Conservation (phyloP, 345 rosid species). For the Camelina neglecta region DNA sequence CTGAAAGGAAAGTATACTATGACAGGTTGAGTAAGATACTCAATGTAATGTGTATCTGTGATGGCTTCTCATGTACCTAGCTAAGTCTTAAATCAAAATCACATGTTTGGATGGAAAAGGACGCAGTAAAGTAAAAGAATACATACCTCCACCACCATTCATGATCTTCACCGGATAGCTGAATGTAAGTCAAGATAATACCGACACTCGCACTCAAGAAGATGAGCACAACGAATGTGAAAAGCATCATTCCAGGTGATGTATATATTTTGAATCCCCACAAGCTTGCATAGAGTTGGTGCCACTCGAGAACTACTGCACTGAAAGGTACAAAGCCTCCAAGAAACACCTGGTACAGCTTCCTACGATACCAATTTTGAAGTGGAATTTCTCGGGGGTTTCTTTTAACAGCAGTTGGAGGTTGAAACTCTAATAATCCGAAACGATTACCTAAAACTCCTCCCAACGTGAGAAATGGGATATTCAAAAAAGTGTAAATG, state of each 20-base stretch:
- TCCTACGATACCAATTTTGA: slow-evolving; percentile 65
- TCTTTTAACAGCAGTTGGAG: slow-evolving; percentile 63
- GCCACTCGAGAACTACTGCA: slow-evolving; percentile 71
- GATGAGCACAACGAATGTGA: slow-evolving; percentile 60
- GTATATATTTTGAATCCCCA: slow-evolving; percentile 82
- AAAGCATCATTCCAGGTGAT: slow-evolving; percentile 62
- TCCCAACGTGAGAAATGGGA: slow-evolving; percentile 79
- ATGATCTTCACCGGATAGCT: slow-evolving; percentile 85
- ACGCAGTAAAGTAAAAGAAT: slow-evolving; percentile 21
- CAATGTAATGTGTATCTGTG: not conserved
- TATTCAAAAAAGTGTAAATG: slow-evolving; percentile 49
- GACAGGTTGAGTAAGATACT: not conserved
- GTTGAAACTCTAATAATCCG: slow-evolving; percentile 59
- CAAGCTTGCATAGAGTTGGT: slow-evolving; percentile 65
- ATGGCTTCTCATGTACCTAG: not conserved
- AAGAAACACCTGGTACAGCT: slow-evolving; percentile 70
- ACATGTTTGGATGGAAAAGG: not conserved
- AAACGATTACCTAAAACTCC: slow-evolving; percentile 64
- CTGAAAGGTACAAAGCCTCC: slow-evolving; percentile 77
- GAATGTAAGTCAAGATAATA: slow-evolving; percentile 76
- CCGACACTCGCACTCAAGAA: slow-evolving; percentile 63
- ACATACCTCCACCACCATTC: slow-evolving; percentile 98
- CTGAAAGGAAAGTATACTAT: not conserved
- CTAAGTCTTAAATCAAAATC: not conserved
- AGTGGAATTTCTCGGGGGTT: slow-evolving; percentile 66